Percentiles rank a stretch among this genome's conserved stretches.
Evolutionary conservation across 768 basidiomycete genomes (phyloP).

Genomic region (Hemileccinum impolitum): DNA sequence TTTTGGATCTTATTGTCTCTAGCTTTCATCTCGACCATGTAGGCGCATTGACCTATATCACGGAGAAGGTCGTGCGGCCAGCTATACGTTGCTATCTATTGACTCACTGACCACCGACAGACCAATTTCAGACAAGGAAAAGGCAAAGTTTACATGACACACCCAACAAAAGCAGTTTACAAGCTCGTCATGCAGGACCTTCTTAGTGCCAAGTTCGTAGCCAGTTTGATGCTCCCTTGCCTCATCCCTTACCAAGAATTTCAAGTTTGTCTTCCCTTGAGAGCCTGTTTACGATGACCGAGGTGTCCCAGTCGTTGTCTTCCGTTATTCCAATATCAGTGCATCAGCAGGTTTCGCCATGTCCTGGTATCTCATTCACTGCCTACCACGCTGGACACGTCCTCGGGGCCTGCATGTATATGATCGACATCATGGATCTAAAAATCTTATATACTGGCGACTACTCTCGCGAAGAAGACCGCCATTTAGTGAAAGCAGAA

Average conservation of each 20-base stretch:
- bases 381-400: slow-evolving; percentile 98
- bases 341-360: slow-evolving; percentile 86
- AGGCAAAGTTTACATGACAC: slow-evolving; percentile 98
- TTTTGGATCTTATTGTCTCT: not conserved
- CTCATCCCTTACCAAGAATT: not conserved
- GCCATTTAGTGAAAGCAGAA: slow-evolving; percentile 94
- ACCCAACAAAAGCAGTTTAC: slow-evolving; percentile 95
- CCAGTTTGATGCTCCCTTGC: not conserved
- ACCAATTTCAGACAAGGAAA: slow-evolving; percentile 97
- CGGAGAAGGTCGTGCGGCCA: slow-evolving; percentile 70
- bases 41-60: slow-evolving; percentile 92
- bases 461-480: slow-evolving; percentile 94
- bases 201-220: slow-evolving; percentile 78
- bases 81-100: not conserved
- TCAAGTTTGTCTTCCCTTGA: slow-evolving; percentile 61
- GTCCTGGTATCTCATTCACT: slow-evolving; percentile 88
- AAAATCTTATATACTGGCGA: slow-evolving; percentile 96
- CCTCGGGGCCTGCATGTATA: slow-evolving; percentile 94
- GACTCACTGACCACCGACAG: slow-evolving; percentile 38
- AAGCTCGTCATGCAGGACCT: slow-evolving; percentile 99
- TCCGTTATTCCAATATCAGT: slow-evolving; percentile 85
- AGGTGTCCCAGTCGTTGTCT: slow-evolving; percentile 75
- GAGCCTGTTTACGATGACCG: slow-evolving; percentile 69
- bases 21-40: slow-evolving; percentile 98
- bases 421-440: slow-evolving; percentile 92